A percentile compares a stretch with the other conserved stretches of the same genome.
Conservation (phyloP, 2,329 filamentous ascomycete species). For the Metarhizium rileyi region DNA sequence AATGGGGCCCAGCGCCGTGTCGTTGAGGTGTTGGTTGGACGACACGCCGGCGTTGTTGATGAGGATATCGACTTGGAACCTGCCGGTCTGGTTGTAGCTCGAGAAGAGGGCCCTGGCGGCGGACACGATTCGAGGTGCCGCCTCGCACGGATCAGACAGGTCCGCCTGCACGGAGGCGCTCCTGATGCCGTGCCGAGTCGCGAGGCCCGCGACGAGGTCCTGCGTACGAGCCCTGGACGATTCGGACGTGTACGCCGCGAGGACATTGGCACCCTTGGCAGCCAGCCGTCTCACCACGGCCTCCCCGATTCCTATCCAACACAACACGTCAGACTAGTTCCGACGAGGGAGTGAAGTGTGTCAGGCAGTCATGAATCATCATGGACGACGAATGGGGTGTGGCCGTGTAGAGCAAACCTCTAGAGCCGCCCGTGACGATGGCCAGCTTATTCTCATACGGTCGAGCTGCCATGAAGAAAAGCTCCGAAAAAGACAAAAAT, state of each 20-base stretch:
- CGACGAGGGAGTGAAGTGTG: too few species aligned
- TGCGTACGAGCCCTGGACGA: constrained; percentile 38
- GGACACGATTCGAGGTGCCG: constrained; percentile 18
- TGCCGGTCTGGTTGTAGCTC: constrained; percentile 12
- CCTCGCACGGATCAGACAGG: constrained; percentile 16
- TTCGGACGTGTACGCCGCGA: constrained; percentile 51
- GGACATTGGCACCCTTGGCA: constrained; percentile 47
- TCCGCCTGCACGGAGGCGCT: constrained; percentile 20
- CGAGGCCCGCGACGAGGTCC: constrained; percentile 36
- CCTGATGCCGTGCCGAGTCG: constrained; percentile 29
- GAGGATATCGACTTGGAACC: constrained; percentile 59
- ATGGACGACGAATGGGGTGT: too few species aligned
- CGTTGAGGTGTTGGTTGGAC: constrained; percentile 54
- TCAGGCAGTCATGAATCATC: too few species aligned
- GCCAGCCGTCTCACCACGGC: constrained; percentile 48
- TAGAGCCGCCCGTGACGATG: constrained; percentile 24
- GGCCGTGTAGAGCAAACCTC: constrained; percentile 15
- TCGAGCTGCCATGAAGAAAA: constrained; percentile 13
- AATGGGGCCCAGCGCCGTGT: constrained; percentile 41
- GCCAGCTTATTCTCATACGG: constrained; percentile 24
- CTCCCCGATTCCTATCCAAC: constrained; percentile 48
- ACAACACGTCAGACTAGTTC: too few species aligned
- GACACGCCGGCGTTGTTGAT: constrained; percentile 77
- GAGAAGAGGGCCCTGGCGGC: constrained; percentile 18
- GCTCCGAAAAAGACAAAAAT: too few species aligned